phyloP scores from a whole-genome alignment of 306 rosid species.

The Sicyos baderoa region DNA sequence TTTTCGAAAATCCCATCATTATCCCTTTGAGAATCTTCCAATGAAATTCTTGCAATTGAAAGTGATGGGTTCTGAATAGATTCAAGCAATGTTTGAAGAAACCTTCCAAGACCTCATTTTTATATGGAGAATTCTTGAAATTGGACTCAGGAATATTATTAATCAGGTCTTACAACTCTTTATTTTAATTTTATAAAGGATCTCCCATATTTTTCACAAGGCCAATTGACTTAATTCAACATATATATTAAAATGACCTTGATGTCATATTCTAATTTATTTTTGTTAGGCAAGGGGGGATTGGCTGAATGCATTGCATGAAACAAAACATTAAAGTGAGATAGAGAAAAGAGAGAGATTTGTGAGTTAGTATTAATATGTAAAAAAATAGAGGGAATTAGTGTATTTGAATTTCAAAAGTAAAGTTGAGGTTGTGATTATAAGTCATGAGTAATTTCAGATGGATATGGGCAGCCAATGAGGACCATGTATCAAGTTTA shows the following conservation, averaged over 20 bases:
- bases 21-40: constrained; percentile 13
- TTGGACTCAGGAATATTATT: neutral
- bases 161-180: too few relatives aligned
- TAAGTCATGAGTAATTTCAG: neutral
- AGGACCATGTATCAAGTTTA: neutral
- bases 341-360: neutral
- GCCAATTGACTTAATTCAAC: neutral
- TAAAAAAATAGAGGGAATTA: neutral
- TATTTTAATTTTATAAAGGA: neutral
- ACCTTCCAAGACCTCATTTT: neutral
- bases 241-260: neutral
- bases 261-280: neutral
- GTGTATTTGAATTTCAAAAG: neutral
- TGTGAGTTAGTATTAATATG: too few relatives aligned
- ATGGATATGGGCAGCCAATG: constrained; percentile 5
- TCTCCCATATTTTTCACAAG: constrained; percentile 8
- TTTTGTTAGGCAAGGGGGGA: constrained; percentile 13
- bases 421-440: neutral
- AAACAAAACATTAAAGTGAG: too few relatives aligned
- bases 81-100: constrained; percentile 14
- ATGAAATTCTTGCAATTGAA: neutral
- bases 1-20: too few relatives aligned
- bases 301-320: constrained; percentile 8
- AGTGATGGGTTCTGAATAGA: constrained; percentile 7
- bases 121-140: too few relatives aligned